Base-by-base conservation (phyloP, 2,329 filamentous ascomycete species). In the Shiraia sp. region DNA sequence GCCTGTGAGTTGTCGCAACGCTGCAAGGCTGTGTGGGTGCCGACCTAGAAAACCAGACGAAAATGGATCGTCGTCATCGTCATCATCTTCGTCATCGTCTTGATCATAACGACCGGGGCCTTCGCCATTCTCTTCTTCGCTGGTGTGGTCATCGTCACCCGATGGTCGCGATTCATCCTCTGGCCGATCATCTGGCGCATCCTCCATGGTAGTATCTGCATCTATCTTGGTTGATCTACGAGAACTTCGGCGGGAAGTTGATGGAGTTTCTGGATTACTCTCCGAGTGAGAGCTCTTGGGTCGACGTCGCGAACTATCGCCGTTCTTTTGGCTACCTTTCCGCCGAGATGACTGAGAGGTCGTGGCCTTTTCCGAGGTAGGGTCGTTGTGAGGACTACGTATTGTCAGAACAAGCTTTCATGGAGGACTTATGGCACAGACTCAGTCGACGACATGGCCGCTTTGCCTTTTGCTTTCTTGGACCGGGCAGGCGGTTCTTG, bases 1-100 rank as follows among this genome's bases (percentile, higher is more conserved):
- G 50, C 91, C 91, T 38, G 85, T 95, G 53, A 99, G 74, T 13
- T 91, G 90, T 64, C 92, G 80, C 13, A 99, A 78, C 10, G 90
- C 95, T 6, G 89, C 88, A 19, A 97, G 74, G 31, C 53, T 52
- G 41, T 52, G 49, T 8, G 80, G 76, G 42, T 79, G 79, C 29
- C 86, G 82, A 25, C 87, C 84, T 50, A 96, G 89, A 10, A 82
- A 77, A 45, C 76, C 75, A 12, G 52, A 42, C 40, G 76, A 73
- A 61, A 87, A 86, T 2, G 82, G 80, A 49, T 82, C 79, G 37
- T 82, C 80, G n/a, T 62, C 63, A 15, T 82, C 80, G 24, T 73
- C 71, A 33, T 75, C 73, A 40, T 74, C 74, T 28, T 78, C 75
- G 38, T 76, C 75, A 27, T 78, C 75, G 42, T 77, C 75, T 13